Conservation (phyloP, 1,284 basidiomycete species). For the Leccinum pachyderme region DNA sequence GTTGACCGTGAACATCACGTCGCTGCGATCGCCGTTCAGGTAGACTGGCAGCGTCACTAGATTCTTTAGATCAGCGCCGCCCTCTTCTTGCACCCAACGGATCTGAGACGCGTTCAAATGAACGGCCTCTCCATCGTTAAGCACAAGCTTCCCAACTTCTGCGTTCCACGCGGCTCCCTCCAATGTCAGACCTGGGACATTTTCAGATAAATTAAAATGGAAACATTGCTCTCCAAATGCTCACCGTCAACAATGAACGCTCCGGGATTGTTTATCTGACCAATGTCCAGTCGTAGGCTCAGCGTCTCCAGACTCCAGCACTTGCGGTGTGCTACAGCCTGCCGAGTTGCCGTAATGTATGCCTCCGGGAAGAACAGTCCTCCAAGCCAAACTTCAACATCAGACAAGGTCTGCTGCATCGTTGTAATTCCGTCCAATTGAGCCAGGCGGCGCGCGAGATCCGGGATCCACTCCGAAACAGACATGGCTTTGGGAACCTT, state of each 20-base stretch:
- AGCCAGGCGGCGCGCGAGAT: conserved; percentile 72
- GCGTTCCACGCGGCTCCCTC: conserved; percentile 79
- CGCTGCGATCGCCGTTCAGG: conserved; percentile 85
- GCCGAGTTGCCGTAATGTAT: conserved; percentile 91
- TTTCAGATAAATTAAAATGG: conserved; percentile 7
- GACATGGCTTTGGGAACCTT: conserved; percentile 82
- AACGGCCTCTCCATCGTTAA: conserved; percentile 82
- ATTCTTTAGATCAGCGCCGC: conserved; percentile 31
- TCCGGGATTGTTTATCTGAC: conserved; percentile 67
- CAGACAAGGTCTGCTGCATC: conserved; percentile 58
- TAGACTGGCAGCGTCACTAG: conserved; percentile 87
- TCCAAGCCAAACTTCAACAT: conserved; percentile 86
- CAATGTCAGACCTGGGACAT: conserved; percentile 67
- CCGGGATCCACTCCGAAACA: conserved; percentile 82
- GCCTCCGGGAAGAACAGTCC: conserved; percentile 95
- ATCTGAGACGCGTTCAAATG: conserved; percentile 78
- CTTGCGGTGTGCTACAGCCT: conserved; percentile 87
- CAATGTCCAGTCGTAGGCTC: conserved; percentile 75
- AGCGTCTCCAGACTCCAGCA: conserved; percentile 92
- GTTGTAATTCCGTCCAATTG: conserved; percentile 80
- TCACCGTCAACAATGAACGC: conserved; percentile 86
- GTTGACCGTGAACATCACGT: conserved; percentile 85
- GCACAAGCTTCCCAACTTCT: conserved; percentile 55
- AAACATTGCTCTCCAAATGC: conserved; percentile 23
- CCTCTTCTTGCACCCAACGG: conserved; percentile 76